Conservation (phyloP, 495 filamentous ascomycete species). For the Annulohypoxylon stygium region DNA sequence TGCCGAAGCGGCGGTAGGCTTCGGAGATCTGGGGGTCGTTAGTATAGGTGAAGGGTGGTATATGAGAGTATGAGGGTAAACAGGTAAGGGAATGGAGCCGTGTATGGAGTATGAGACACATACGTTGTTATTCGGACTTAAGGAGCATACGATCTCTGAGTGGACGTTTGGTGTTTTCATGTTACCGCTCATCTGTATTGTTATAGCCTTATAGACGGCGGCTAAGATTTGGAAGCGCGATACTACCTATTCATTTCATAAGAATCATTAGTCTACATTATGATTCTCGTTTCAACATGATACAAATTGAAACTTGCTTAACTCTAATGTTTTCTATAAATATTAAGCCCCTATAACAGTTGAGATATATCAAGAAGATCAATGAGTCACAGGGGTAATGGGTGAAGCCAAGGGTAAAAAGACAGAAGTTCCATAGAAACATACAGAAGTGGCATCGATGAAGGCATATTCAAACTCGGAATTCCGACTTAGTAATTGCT, state of each 20-base stretch:
- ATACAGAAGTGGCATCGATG: conserved; percentile 73
- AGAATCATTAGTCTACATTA: background rate
- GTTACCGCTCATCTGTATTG: conserved; percentile 67
- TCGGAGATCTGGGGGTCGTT: conserved; percentile 78
- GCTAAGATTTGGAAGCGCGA: conserved; percentile 79
- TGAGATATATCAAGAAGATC: background rate
- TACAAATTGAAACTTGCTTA: too few relatives aligned
- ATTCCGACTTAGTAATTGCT: conserved; percentile 85
- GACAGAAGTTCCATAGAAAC: conserved; percentile 8
- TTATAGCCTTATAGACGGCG: conserved; percentile 82
- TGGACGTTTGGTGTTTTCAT: conserved; percentile 89
- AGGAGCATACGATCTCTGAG: conserved; percentile 87
- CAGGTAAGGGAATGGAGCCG: conserved; percentile 13
- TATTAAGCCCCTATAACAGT: too few relatives aligned
- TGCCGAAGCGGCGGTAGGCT: conserved; percentile 88
- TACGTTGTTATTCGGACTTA: conserved; percentile 90
- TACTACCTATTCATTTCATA: conserved; percentile 59
- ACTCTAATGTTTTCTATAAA: too few relatives aligned
- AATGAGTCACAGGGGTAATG: background rate
- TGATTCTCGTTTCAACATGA: background rate
- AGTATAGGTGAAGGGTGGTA: background rate
- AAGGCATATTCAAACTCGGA: conserved; percentile 91
- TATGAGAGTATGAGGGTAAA: conserved; percentile 13
- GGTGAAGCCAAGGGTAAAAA: background rate
- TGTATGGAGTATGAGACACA: conserved; percentile 37